Percentiles rank a stretch among this genome's conserved stretches.
Evolutionary conservation across 208 protist species (phyloP).

Genomic region (Trypanosoma avium): DNA sequence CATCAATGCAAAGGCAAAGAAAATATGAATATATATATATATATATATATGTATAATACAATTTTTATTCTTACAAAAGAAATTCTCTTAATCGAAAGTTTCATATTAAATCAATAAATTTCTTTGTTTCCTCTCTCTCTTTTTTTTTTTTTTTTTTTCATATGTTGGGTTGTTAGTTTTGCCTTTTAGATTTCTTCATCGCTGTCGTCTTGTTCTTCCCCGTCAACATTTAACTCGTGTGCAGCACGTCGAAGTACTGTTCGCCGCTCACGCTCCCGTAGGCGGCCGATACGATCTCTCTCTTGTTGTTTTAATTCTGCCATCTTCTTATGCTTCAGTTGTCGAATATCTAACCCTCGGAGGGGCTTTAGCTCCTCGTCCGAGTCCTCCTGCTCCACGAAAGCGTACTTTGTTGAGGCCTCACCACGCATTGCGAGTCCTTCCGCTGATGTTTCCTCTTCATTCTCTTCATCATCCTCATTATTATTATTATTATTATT

Average conservation of each 20-base stretch:
- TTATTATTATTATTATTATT: constrained; percentile 6
- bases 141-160: background rate
- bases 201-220: constrained; percentile 13
- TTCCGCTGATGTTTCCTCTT: constrained; percentile 17
- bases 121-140: background rate
- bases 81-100: too few species aligned
- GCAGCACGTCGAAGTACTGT: constrained; percentile 34
- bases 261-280: constrained; percentile 61
- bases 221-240: background rate
- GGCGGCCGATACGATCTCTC: constrained; percentile 33
- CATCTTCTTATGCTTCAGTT: constrained; percentile 39
- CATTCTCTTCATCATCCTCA: constrained; percentile 17
- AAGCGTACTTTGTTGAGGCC: constrained; percentile 38
- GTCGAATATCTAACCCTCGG: constrained; percentile 53
- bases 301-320: constrained; percentile 25
- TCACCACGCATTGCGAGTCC: too few species aligned
- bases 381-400: constrained; percentile 53
- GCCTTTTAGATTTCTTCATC: constrained; percentile 22
- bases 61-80: too few species aligned
- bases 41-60: background rate
- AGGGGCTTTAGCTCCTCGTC: constrained; percentile 53
- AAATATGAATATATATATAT: background rate
- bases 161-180: background rate
- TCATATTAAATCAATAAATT: too few species aligned
- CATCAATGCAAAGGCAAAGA: too few species aligned